Evolutionary conservation across 2,329 filamentous ascomycete species (phyloP).

Genomic region (Parascedosporium putredinis): DNA sequence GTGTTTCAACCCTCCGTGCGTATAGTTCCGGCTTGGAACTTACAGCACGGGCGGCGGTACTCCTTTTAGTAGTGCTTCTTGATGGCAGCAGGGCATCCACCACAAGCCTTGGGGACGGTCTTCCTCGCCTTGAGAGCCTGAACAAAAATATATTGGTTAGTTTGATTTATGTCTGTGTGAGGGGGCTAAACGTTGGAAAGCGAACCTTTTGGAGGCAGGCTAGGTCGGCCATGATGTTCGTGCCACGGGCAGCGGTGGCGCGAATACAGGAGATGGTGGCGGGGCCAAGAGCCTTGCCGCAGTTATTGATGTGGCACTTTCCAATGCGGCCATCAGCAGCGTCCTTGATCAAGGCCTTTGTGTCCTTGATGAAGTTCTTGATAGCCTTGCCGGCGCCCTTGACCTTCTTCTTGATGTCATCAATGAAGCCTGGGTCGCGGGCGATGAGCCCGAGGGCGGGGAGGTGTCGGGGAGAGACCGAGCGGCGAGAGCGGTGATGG

Average conservation of each 20-base stretch:
- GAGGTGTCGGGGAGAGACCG: not conserved
- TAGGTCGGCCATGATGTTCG: not conserved
- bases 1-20: too few relatives aligned
- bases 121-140: conserved; percentile 1
- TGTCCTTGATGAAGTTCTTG: not conserved
- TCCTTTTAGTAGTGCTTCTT: conserved; percentile 1
- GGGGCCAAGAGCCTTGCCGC: not conserved
- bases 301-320: not conserved
- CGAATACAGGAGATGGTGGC: not conserved
- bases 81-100: not conserved
- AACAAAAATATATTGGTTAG: not conserved
- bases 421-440: not conserved
- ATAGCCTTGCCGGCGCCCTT: not conserved
- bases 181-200: not conserved
- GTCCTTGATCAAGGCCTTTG: not conserved
- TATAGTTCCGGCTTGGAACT: too few relatives aligned
- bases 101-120: not conserved
- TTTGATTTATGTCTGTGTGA: not conserved
- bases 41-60: too few relatives aligned
- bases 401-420: not conserved
- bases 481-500: not conserved
- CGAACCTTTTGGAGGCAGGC: not conserved
- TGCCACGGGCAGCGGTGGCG: not conserved
- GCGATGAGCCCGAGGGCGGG: not conserved
- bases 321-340: not conserved